Conservation (phyloP, 805 yeast species). For the Candida alai region DNA sequence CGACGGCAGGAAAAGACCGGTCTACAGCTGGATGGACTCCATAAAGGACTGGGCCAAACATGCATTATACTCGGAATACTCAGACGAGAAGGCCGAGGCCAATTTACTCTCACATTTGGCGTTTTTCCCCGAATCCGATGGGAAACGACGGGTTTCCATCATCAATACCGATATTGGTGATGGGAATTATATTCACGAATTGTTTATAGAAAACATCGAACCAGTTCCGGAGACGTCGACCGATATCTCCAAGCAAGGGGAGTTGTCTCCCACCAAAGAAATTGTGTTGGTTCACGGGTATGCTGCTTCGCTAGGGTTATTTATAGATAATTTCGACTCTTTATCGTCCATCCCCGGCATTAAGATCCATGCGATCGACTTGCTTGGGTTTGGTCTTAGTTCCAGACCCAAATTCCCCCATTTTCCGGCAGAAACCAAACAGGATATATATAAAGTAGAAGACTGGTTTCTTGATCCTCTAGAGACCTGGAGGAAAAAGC, state of each 20-base stretch:
- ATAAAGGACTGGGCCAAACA: constrained; percentile 32
- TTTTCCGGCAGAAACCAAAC: constrained; percentile 24
- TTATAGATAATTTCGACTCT: constrained; percentile 60
- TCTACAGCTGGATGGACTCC: constrained; percentile 16
- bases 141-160: constrained; percentile 42
- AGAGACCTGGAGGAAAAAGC: constrained; percentile 39
- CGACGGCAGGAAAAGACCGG: constrained; percentile 17
- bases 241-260: background rate
- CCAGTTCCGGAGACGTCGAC: background rate
- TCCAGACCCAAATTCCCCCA: constrained; percentile 49
- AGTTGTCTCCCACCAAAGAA: constrained; percentile 25
- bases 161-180: constrained; percentile 54
- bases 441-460: constrained; percentile 34
- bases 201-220: constrained; percentile 51
- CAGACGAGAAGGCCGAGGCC: constrained; percentile 28
- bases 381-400: constrained; percentile 70
- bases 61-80: constrained; percentile 11
- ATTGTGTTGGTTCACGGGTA: constrained; percentile 86
- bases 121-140: constrained; percentile 53
- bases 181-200: constrained; percentile 70
- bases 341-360: constrained; percentile 49
- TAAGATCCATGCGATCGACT: constrained; percentile 63
- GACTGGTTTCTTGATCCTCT: constrained; percentile 43
- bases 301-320: constrained; percentile 87
- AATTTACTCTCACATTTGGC: constrained; percentile 55